phyloP scores from a whole-genome alignment of 2,329 filamentous ascomycete species.

The Calonectria ilicicola region DNA sequence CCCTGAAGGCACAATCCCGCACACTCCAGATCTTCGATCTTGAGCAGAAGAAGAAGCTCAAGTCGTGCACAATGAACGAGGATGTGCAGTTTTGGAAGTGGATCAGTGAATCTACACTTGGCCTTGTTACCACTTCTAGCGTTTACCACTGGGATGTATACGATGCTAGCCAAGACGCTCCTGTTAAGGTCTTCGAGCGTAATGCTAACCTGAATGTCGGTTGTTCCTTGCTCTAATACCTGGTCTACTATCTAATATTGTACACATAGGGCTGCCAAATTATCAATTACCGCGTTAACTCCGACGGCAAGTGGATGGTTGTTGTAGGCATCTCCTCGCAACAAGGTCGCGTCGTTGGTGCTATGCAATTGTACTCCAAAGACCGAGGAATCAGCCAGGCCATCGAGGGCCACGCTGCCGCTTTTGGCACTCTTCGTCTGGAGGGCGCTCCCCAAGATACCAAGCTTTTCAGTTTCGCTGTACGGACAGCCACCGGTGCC shows the following conservation, averaged over 20 bases:
- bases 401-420: constrained; percentile 96
- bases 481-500: constrained; percentile 87
- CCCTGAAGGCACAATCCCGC: constrained; percentile 91
- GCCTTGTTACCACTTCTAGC: constrained; percentile 88
- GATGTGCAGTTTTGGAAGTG: constrained; percentile 99
- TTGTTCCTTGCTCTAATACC: constrained; percentile 31
- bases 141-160: constrained; percentile 99
- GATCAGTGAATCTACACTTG: constrained; percentile 90
- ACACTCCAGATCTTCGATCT: constrained; percentile 99
- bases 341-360: constrained; percentile 91
- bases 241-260: constrained; percentile 29
- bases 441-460: constrained; percentile 92
- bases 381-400: constrained; percentile 97
- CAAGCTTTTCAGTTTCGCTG: constrained; percentile 96
- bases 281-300: constrained; percentile 98
- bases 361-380: constrained; percentile 97
- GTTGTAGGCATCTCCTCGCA: constrained; percentile 96
- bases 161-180: constrained; percentile 81
- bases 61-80: constrained; percentile 95
- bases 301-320: constrained; percentile 98
- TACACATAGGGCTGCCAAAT: constrained; percentile 88
- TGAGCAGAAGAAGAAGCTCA: constrained; percentile 91
- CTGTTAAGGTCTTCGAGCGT: constrained; percentile 93
- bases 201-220: constrained; percentile 88
- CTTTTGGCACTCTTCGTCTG: constrained; percentile 89